phyloP scores from a whole-genome alignment of 2,329 filamentous ascomycete species.

The Arthrobotrys entomopaga region DNA sequence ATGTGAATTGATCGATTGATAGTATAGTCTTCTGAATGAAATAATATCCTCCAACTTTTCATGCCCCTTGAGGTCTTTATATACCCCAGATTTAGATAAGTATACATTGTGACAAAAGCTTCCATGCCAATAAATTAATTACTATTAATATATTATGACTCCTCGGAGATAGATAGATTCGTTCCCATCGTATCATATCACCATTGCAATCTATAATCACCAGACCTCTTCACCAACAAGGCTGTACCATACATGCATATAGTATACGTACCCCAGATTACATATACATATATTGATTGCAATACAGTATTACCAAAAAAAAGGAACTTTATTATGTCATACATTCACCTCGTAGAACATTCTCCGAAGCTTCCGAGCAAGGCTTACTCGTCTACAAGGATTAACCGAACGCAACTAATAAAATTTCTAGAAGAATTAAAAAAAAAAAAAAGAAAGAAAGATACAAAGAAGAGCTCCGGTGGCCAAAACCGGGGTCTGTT shows the following conservation, averaged over 20 bases:
- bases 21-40: background rate
- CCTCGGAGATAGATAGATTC: background rate
- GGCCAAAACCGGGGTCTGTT: too few species aligned
- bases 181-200: background rate
- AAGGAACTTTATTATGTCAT: conserved; percentile 8
- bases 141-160: background rate
- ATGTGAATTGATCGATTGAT: too few species aligned
- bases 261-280: conserved; percentile 26
- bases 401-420: too few species aligned
- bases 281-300: too few species aligned
- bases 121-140: too few species aligned
- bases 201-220: conserved; percentile 14
- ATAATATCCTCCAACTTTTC: background rate
- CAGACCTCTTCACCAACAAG: background rate
- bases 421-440: too few species aligned
- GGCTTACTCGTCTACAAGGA: too few species aligned
- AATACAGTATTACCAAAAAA: conserved; percentile 33
- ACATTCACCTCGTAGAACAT: background rate
- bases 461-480: too few species aligned
- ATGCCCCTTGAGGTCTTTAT: background rate
- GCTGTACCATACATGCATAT: conserved; percentile 1
- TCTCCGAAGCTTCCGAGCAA: conserved; percentile 30
- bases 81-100: background rate
- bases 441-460: too few species aligned
- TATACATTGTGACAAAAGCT: too few species aligned